A percentile compares a stretch with the other conserved stretches of the same genome.
phyloP scores from a whole-genome alignment of 2,329 filamentous ascomycete species.

The Neurospora crassa region DNA sequence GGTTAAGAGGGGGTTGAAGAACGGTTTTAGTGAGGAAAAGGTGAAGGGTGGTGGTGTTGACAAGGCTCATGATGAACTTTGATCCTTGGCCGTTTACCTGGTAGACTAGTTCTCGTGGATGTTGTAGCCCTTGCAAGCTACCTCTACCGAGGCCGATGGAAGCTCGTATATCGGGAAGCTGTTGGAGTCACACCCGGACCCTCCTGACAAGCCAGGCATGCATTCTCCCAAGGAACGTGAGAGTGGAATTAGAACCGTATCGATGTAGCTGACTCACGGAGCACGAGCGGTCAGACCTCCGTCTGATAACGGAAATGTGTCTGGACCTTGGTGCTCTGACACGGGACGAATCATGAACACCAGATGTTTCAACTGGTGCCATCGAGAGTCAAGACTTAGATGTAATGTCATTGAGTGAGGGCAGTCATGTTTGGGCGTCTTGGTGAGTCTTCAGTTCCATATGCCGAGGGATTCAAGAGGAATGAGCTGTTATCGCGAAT shows the following conservation, averaged over 20 bases:
- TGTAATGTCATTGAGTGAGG: neutral
- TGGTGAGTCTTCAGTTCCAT: neutral
- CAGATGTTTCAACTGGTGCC: neutral
- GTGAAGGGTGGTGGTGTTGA: neutral
- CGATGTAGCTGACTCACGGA: neutral
- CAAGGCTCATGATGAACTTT: constrained; percentile 29
- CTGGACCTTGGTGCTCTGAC: neutral
- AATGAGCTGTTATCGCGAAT: neutral
- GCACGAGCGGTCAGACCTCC: neutral
- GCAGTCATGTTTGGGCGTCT: neutral
- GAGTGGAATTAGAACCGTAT: neutral
- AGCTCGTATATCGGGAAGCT: neutral
- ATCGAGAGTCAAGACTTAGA: neutral
- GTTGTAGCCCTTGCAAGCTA: neutral
- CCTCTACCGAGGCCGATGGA: neutral
- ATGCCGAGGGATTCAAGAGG: neutral
- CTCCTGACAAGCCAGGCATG: neutral
- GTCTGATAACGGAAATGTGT: neutral
- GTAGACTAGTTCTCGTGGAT: neutral
- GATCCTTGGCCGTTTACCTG: constrained; percentile 3
- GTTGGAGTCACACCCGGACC: neutral
- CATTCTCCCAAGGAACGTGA: neutral
- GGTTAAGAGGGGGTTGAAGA: constrained; percentile 35
- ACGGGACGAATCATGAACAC: neutral
- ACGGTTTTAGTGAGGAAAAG: constrained; percentile 17